Evolutionary conservation across 108 stramenopile genomes (phyloP).

Genomic region (Discostella stelligeroides): DNA sequence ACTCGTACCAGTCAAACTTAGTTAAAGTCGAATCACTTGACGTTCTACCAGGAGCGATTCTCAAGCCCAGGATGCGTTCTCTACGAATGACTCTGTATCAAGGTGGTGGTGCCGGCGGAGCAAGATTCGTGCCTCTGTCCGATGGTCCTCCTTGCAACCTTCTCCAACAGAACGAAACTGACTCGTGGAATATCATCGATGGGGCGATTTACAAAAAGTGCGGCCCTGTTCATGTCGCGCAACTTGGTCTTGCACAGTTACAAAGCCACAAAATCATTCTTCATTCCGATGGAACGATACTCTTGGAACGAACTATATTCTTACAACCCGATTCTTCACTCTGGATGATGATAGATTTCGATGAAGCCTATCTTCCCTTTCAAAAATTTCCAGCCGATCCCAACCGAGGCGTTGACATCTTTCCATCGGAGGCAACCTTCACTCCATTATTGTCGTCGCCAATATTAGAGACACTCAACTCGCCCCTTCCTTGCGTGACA

Average conservation of each 20-base stretch:
- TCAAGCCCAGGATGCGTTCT: slow-evolving; percentile 44
- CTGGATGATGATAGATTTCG: slow-evolving; percentile 62
- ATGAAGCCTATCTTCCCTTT: slow-evolving; percentile 72
- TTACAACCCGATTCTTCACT: slow-evolving; percentile 52
- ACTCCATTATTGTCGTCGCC: slow-evolving; percentile 5
- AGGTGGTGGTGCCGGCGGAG: slow-evolving; percentile 40
- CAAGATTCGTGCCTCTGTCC: slow-evolving; percentile 24
- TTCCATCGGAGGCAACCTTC: slow-evolving; percentile 63
- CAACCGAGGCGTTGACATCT: slow-evolving; percentile 77
- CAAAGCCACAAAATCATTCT: slow-evolving; percentile 23
- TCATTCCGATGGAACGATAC: slow-evolving; percentile 38
- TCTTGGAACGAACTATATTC: slow-evolving; percentile 29
- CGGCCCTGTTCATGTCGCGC: slow-evolving; percentile 4
- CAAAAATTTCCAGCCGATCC: slow-evolving; percentile 84
- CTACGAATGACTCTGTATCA: slow-evolving; percentile 41
- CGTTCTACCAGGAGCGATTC: slow-evolving; percentile 40
- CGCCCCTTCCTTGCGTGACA: slow-evolving; percentile 22
- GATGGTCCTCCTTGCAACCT: slow-evolving; percentile 13
- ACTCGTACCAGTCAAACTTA: background rate
- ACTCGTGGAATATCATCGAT: background rate
- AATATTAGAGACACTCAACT: background rate
- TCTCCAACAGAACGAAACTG: slow-evolving; percentile 4
- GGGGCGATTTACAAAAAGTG: slow-evolving; percentile 4
- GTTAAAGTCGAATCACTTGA: slow-evolving; percentile 40
- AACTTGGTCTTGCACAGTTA: slow-evolving; percentile 29